Base-by-base conservation (phyloP, 495 filamentous ascomycete species). In the Penicillium angulare region DNA sequence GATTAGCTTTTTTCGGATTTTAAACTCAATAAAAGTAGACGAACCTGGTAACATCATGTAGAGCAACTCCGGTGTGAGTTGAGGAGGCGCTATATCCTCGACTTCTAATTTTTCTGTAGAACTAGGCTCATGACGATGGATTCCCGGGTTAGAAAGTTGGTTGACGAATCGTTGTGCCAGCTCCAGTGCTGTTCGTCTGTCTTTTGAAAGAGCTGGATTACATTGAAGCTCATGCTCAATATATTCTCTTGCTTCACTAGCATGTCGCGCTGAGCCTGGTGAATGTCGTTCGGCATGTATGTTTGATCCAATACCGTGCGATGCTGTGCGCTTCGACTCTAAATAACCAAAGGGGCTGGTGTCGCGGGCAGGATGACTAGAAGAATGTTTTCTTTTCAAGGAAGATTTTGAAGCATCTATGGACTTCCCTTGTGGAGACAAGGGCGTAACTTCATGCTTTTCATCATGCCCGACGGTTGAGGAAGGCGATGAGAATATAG, bases 21-120 rank as follows among this genome's bases (percentile, higher is more conserved):
- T 27, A 17, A 21, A 22, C 2, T 21, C 7, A 1, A 42, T 21
- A 18, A 2, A 13, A 50, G n/a, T 20, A 17, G 3, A 41, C 52
- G 26, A 31, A 65, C 64, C 56, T 18, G 60, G 56, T 32, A 66
- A 22, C 55, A 68, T 63, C 63, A 66, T 66, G 7, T 61, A 60
- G 1, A 68, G 33, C 24, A 68, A 31, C 33, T 68, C 65, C 3
- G 65, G 60, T 2, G 61, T 62, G 12, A 65, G 56, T 40, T n/a
- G 38, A 31, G 60, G 60, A 15, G 46, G 52, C 16, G 41, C 20
- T 9, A 54, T 21, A 32, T 43, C 38, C 3, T 47, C 49, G 34
- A 53, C 26, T 12, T 52, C 57, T 16, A 55, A n/a, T 3, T 56
- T 39, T 23, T 61, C 57, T 9, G 23, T 46, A 5, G 40, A 15